Evolutionary conservation across 169 alveolate species (phyloP).

Genomic region (Neospora caninum): DNA sequence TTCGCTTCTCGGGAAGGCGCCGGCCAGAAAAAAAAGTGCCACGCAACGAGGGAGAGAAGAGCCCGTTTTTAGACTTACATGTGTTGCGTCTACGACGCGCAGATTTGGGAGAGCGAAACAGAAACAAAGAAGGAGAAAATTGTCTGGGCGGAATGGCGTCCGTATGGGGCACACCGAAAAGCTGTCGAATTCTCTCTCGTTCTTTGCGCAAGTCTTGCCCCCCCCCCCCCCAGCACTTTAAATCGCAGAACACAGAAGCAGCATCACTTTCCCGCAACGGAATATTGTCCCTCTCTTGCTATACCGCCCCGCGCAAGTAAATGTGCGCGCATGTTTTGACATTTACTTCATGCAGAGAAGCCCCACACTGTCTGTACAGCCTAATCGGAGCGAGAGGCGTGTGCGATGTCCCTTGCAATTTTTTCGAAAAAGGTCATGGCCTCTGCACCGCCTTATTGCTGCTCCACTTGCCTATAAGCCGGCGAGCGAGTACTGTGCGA

Average conservation of each 20-base stretch:
- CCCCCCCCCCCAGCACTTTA: conserved; percentile 1
- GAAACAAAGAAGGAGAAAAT: neutral
- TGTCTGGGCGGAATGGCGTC: neutral
- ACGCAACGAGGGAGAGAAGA: neutral
- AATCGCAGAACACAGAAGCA: neutral
- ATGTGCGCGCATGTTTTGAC: too few relatives aligned
- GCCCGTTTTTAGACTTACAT: neutral
- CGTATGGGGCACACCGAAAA: neutral
- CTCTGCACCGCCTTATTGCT: too few relatives aligned
- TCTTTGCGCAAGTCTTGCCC: conserved; percentile 4
- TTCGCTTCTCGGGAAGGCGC: too few relatives aligned
- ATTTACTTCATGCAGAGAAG: too few relatives aligned
- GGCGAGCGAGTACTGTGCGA: neutral
- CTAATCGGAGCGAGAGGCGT: too few relatives aligned
- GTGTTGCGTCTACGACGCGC: conserved; percentile 1
- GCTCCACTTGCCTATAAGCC: neutral
- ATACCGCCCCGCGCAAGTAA: neutral
- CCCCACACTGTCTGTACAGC: too few relatives aligned
- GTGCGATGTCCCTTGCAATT: too few relatives aligned
- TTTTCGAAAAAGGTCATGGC: too few relatives aligned
- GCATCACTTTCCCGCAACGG: neutral
- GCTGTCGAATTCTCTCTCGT: neutral
- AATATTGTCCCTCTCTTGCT: neutral
- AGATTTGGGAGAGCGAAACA: neutral
- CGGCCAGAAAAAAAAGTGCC: too few relatives aligned